Evolutionary conservation across 257 asterid genomes (phyloP).

Genomic region (Scutellaria barbata): DNA sequence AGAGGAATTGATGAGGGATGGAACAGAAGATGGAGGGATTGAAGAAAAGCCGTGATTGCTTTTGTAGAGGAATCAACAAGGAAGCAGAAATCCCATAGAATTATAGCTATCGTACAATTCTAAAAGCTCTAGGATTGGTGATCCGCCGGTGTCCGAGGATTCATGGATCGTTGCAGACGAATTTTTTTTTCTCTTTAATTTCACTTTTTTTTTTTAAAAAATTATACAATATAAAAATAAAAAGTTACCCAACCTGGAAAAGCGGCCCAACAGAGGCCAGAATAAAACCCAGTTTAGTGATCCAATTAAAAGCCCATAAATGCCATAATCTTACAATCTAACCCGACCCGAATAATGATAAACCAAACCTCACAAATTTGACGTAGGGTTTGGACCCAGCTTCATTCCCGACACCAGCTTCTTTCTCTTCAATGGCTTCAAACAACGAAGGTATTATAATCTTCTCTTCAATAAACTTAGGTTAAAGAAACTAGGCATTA

Average conservation of each 20-base stretch:
- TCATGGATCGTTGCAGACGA: conserved; percentile 10
- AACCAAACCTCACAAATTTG: conserved; percentile 22
- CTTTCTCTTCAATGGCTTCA: conserved; percentile 34
- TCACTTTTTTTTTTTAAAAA: background rate
- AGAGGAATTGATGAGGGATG: conserved; percentile 36
- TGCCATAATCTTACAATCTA: background rate
- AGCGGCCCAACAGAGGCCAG: background rate
- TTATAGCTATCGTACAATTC: background rate
- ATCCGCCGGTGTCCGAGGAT: conserved; percentile 36
- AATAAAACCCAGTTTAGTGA: background rate
- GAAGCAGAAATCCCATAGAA: background rate
- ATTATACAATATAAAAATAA: no score
- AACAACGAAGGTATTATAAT: conserved; percentile 29
- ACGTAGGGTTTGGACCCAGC: conserved; percentile 33
- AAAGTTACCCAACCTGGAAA: no score
- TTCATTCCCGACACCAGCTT: background rate
- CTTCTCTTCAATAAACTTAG: background rate
- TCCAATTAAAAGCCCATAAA: background rate
- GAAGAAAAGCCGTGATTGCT: conserved; percentile 53
- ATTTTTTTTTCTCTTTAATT: background rate
- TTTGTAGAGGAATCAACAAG: conserved; percentile 14
- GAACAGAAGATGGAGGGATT: conserved; percentile 30
- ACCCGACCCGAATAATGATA: conserved; percentile 30
- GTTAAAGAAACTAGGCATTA: no score
- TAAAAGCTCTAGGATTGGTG: conserved; percentile 28